Evolutionary conservation across 1,139 yeast species (phyloP).

Genomic region (Kazachstania sp.): DNA sequence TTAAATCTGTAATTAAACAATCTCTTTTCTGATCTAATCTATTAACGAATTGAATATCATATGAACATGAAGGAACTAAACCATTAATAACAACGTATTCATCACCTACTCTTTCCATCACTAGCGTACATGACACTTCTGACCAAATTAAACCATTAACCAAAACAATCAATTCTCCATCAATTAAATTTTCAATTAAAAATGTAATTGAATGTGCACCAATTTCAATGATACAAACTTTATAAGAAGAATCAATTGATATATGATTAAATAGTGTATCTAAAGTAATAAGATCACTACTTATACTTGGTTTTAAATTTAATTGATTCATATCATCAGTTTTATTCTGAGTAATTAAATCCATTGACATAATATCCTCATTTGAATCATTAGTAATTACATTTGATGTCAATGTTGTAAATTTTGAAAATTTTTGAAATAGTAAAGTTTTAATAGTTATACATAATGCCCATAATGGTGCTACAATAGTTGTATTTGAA

Average conservation of each 20-base stretch:
- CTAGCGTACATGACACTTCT: conserved; percentile 38
- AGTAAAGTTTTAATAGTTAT: conserved; percentile 54
- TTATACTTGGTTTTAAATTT: conserved; percentile 23
- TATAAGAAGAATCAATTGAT: conserved; percentile 23
- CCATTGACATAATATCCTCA: conserved; percentile 19
- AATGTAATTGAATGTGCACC: conserved; percentile 46
- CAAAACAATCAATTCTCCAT: conserved; percentile 38
- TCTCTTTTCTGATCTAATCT: conserved; percentile 35
- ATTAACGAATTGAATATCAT: conserved; percentile 50
- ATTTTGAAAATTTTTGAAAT: conserved; percentile 20
- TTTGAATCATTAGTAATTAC: conserved; percentile 11
- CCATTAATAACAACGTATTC: conserved; percentile 49
- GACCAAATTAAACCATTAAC: conserved; percentile 61
- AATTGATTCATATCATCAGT: conserved; percentile 33
- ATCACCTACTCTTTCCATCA: conserved; percentile 33
- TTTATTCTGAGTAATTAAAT: conserved; percentile 35
- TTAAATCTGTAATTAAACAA: conserved; percentile 36
- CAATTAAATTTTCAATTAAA: conserved; percentile 36
- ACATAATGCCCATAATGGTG: conserved; percentile 59
- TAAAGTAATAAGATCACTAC: conserved; percentile 2
- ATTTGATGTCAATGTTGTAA: conserved; percentile 4
- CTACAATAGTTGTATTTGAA: conserved; percentile 11
- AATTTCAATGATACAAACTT: conserved; percentile 43
- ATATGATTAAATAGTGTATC: conserved; percentile 6
- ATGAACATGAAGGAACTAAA: conserved; percentile 58